These are phyloP conservation scores for Solanum hybrid DNA, from an alignment of 305 asterid genomes.

Conservation along the genomic window DNA sequence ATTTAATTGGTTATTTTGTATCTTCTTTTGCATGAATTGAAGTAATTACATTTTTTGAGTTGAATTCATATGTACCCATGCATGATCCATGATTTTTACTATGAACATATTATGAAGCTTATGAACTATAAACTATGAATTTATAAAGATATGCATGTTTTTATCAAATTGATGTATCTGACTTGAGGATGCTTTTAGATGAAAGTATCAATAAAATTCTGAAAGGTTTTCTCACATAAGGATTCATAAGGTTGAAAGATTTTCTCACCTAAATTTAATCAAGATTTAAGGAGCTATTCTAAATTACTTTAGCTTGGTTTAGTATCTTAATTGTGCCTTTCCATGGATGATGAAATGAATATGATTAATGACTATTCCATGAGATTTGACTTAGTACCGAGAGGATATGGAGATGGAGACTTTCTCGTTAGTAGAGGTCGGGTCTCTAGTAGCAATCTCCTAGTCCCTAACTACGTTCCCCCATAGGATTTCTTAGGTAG, in stretches of 20 bases:
- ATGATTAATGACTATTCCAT: background rate
- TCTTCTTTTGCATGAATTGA: background rate
- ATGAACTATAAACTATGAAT: background rate
- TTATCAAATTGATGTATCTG: background rate
- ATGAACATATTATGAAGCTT: background rate
- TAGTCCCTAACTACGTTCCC: background rate
- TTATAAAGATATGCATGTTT: background rate
- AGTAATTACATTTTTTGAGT: background rate
- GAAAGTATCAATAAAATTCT: background rate
- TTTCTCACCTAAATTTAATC: background rate
- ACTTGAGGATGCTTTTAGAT: background rate
- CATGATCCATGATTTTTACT: background rate
- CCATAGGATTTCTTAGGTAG: background rate
- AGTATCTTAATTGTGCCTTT: background rate
- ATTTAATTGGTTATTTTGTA: background rate
- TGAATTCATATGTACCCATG: background rate
- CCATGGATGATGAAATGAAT: background rate
- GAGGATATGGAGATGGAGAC: background rate
- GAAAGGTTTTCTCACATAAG: background rate
- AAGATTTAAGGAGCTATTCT: background rate
- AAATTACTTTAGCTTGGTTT: background rate
- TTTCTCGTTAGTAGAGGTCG: background rate
- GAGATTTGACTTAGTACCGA: background rate
- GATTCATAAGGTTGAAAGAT: background rate
- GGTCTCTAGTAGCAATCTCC: background rate